Base-by-base conservation (phyloP, 2,329 filamentous ascomycete species). In the Fusarium lateritium region DNA sequence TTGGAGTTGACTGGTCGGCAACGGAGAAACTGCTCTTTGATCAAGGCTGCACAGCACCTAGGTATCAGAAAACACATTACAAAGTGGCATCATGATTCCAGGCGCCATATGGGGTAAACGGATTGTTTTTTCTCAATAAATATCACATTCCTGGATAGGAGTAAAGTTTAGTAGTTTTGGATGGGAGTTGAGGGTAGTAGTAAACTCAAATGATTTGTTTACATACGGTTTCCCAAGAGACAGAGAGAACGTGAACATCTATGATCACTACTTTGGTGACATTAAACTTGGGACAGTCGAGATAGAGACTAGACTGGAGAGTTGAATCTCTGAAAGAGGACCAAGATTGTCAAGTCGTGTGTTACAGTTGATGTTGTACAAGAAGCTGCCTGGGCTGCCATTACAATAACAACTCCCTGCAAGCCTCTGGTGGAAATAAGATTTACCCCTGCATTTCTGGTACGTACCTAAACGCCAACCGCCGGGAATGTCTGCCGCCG, bases 401-500 rank as follows among this genome's bases (percentile, higher is more conserved):
- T 50, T 11, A 31, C 28, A 31, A 31, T 13, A 36, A 45, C 9
- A 21, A 22, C n/a, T 39, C 40, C 62, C 50, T 67, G 62, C 9
- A 53, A 43, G n/a, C 28, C n/a, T 14, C n/a, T 14, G 22, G 22
- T 45, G 52, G 31, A 45, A 53, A 39, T 53, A 47, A 60, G 49
- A 55, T 60, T 65, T 60, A 44, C 60, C 60, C 63, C 58, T 66
- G 49, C 47, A 63, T 59, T 14, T 19, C 33, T 0, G 47, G 39
- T 68, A 72, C 70, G 61, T 73, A 69, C 57, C 34, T 40, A 26
- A 17, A 22, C 54, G 43, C 62, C 62, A 68, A 54, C 50, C 63
- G 63, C 69, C 57, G 40, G 51, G 60, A 52, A 53, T 52, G 62
- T 59, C 55, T 70, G 67, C 56, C 67, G 68, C 73, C 67, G 65